A percentile compares a stretch with the other conserved stretches of the same genome.
These are phyloP conservation scores for Scleroderma citrinum DNA, from an alignment of 768 basidiomycete species.

Conservation along the genomic window DNA sequence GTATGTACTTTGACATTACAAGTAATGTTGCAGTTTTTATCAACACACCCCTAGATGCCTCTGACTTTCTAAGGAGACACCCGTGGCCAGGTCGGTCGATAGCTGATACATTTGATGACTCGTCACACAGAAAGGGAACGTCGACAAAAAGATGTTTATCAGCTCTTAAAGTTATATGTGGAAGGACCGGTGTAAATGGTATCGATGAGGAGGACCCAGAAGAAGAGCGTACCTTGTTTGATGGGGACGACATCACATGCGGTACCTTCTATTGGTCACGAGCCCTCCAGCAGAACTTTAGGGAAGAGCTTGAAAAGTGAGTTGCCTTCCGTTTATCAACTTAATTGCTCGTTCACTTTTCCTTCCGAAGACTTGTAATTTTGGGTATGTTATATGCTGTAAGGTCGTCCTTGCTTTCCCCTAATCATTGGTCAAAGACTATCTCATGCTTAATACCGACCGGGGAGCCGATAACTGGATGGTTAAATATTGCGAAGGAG, in stretches of 20 bases:
- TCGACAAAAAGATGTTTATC: constrained; percentile 61
- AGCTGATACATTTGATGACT: constrained; percentile 81
- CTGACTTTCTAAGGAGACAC: constrained; percentile 78
- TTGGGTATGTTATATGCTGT: constrained; percentile 42
- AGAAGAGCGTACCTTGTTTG: constrained; percentile 64
- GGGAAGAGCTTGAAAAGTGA: constrained; percentile 85
- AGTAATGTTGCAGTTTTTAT: not conserved
- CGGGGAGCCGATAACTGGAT: constrained; percentile 85
- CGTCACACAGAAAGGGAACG: constrained; percentile 66
- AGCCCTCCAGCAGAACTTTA: constrained; percentile 71
- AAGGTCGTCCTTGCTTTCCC: not conserved
- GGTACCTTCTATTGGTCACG: constrained; percentile 81
- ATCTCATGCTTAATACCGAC: constrained; percentile 90
- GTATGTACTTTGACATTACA: constrained; percentile 28
- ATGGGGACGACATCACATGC: constrained; percentile 50
- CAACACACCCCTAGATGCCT: constrained; percentile 52
- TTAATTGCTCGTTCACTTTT: constrained; percentile 7
- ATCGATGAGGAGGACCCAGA: constrained; percentile 72
- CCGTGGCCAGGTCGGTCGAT: constrained; percentile 87
- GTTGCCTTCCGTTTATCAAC: constrained; percentile 14
- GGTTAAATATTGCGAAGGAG: constrained; percentile 85
- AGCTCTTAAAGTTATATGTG: constrained; percentile 77
- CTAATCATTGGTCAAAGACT: constrained; percentile 43
- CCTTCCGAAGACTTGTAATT: constrained; percentile 61
- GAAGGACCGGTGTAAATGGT: constrained; percentile 72